Base-by-base conservation (phyloP, 2,329 filamentous ascomycete species). In the Neoscytalidium dimidiatum region DNA sequence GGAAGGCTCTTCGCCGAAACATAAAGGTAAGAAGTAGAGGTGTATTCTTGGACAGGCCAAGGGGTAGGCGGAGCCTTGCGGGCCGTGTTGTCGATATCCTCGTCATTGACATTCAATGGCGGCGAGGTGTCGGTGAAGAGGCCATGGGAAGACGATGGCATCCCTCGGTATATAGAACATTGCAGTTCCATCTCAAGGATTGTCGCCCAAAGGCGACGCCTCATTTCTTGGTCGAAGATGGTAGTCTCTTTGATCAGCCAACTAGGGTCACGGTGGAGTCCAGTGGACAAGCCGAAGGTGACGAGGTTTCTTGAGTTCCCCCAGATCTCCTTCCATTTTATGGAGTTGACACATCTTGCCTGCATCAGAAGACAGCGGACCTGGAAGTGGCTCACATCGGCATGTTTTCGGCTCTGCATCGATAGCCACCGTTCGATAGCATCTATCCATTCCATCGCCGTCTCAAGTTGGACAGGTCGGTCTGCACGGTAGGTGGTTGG, bases 141-240 rank as follows among this genome's bases (percentile, higher is more conserved):
- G 1, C 71, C 71, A 52, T 73, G 77, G 1, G 78, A 71, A 1
- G 76, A 74, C 4, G 80, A 78, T 2, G 83, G 80, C 75, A 87
- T 83, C 0, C 86, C 86, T 13, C 79, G 78, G 66, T 87, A 84
- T 14, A 87, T 74, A 0, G 84, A 83, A 0, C 83, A 79, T 68
- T 87, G 84, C 2, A 86, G 71, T 64, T 88, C 85, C 28, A 87
- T 73, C 68, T 88, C 85, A 9, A 84, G 73, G 9, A 86, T 83
- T 1, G 85, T 86, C 1, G 78, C 79, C 86, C 86, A 88, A 2
- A 88, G 74, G 48, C 85, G 79, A 61, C 83, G 79, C 60, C 85
- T 81, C 80, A 85, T 82, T 65, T 85, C 82, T 62, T 82, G 80
- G 44, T 85, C 81, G 31, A 83, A 82, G 26, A 51, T 56, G 9